Conservation (phyloP, 192 early-diverging fungal species). For the Piromyces sp. region DNA sequence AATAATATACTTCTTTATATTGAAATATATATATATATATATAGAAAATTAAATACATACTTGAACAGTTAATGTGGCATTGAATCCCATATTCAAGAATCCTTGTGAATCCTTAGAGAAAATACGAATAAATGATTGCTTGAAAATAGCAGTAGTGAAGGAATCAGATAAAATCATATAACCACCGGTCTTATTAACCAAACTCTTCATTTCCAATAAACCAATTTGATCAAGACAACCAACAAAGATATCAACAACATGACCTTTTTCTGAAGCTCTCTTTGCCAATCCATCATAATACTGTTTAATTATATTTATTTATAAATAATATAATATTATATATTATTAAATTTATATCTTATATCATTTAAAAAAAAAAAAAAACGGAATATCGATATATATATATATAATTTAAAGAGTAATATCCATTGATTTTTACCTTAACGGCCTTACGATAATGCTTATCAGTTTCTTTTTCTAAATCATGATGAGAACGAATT, state of each 20-base stretch:
- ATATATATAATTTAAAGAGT: too few species aligned
- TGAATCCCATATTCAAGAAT: slow-evolving; percentile 88
- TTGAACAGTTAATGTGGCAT: slow-evolving; percentile 89
- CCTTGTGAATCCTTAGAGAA: slow-evolving; percentile 82
- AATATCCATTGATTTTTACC: slow-evolving; percentile 10
- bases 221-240: slow-evolving; percentile 97
- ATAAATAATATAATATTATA: too few species aligned
- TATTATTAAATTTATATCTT: too few species aligned
- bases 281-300: slow-evolving; percentile 81
- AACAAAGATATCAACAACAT: slow-evolving; percentile 89
- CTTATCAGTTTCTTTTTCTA: slow-evolving; percentile 85
- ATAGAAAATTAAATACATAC: slow-evolving; percentile 11
- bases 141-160: slow-evolving; percentile 93
- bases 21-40: too few species aligned
- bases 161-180: slow-evolving; percentile 88
- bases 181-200: slow-evolving; percentile 78
- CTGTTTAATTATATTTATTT: slow-evolving; percentile 13
- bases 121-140: slow-evolving; percentile 86
- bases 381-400: too few species aligned
- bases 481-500: slow-evolving; percentile 90
- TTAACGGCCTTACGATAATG: slow-evolving; percentile 86
- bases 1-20: too few species aligned
- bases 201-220: slow-evolving; percentile 84
- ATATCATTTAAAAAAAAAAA: too few species aligned
- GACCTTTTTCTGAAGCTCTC: slow-evolving; percentile 69